Evolutionary conservation across 2,329 filamentous ascomycete species (phyloP).

Genomic region (Chaetomium strumarium): DNA sequence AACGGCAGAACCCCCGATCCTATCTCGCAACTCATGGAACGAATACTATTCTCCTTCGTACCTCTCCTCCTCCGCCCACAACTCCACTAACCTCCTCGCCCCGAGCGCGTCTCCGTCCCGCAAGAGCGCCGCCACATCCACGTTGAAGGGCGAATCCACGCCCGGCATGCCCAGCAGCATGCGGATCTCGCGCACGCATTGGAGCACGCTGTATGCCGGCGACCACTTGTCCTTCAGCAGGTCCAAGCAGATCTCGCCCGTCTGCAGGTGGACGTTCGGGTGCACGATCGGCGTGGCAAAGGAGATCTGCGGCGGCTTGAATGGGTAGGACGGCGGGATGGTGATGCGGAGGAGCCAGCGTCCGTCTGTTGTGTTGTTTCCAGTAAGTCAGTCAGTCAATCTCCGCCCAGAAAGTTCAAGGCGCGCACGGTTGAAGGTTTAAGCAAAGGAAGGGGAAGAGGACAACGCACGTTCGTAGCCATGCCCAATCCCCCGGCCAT

Average conservation of each 20-base stretch:
- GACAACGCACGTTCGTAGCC: conserved; percentile 49
- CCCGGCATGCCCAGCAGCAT: conserved; percentile 64
- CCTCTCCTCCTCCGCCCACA: conserved; percentile 55
- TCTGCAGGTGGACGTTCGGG: conserved; percentile 65
- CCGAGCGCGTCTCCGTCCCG: conserved; percentile 62
- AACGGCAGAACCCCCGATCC: background rate
- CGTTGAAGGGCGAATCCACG: conserved; percentile 69
- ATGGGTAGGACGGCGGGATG: conserved; percentile 74
- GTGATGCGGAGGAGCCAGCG: conserved; percentile 76
- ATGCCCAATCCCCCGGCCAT: conserved; percentile 48
- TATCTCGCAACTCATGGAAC: too few species aligned
- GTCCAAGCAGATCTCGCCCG: conserved; percentile 91
- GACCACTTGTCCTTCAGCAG: conserved; percentile 76
- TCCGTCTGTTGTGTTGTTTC: conserved; percentile 44
- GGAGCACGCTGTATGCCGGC: conserved; percentile 74
- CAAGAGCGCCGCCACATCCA: conserved; percentile 69
- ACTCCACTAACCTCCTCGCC: conserved; percentile 64
- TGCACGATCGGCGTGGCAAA: conserved; percentile 85
- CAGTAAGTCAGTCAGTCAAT: too few species aligned
- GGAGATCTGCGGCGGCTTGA: conserved; percentile 66
- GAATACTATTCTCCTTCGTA: conserved; percentile 35
- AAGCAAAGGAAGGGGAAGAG: background rate
- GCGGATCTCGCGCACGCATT: conserved; percentile 66
- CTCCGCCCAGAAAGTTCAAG: background rate
- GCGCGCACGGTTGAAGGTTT: background rate